Evolutionary conservation across 1,139 yeast genomes (phyloP).

Genomic region (Sugiyamaella pinicola): DNA sequence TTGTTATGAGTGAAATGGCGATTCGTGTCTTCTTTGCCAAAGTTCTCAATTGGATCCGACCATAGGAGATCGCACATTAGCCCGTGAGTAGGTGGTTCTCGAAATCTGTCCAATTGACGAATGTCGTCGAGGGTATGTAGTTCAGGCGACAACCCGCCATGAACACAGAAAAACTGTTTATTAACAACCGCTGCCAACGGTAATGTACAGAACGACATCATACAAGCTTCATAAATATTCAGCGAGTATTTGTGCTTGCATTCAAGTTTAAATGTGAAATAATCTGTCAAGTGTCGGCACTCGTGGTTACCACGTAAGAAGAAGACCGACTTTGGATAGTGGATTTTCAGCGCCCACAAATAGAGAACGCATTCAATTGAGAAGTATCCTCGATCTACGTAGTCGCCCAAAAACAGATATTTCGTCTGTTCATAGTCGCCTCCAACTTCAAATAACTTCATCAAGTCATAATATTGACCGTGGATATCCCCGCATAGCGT

Average conservation of each 20-base stretch:
- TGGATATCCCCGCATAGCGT: conserved; percentile 97
- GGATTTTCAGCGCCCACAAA: conserved; percentile 77
- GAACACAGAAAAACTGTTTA: conserved; percentile 93
- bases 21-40: conserved; percentile 68
- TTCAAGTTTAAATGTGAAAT: conserved; percentile 90
- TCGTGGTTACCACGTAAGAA: conserved; percentile 95
- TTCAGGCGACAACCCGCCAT: conserved; percentile 86
- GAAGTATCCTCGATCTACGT: conserved; percentile 93
- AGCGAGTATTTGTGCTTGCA: conserved; percentile 82
- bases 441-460: conserved; percentile 92
- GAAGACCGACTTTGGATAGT: conserved; percentile 75
- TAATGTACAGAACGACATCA: conserved; percentile 79
- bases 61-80: conserved; percentile 93
- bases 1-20: conserved; percentile 65
- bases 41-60: conserved; percentile 93
- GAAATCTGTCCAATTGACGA: conserved; percentile 70
- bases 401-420: conserved; percentile 89
- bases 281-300: conserved; percentile 89
- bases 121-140: conserved; percentile 70
- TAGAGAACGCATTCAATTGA: conserved; percentile 86
- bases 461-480: conserved; percentile 89
- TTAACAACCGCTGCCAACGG: conserved; percentile 96
- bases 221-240: conserved; percentile 70
- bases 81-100: conserved; percentile 93
- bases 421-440: conserved; percentile 79